Conservation (phyloP, 2,329 filamentous ascomycete genomes). For the Venturia effusa region DNA sequence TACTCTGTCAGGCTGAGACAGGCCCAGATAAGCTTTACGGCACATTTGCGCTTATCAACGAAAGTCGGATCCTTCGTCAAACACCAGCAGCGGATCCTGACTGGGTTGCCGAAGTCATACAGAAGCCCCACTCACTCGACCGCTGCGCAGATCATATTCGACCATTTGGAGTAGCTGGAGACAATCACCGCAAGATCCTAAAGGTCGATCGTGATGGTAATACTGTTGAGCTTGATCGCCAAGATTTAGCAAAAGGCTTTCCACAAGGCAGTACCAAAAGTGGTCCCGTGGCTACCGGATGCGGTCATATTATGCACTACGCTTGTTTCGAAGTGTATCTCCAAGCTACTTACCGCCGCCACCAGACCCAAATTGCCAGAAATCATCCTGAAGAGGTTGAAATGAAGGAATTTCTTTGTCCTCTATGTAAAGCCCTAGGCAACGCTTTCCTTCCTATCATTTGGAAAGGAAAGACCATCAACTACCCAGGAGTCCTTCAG, state of each 20-base stretch:
- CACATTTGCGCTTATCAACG: constrained; percentile 79
- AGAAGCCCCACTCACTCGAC: constrained; percentile 73
- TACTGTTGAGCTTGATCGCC: constrained; percentile 60
- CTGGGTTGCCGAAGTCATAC: constrained; percentile 71
- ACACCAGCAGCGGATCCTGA: constrained; percentile 75
- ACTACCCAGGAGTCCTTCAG: constrained; percentile 61
- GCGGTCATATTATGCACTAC: constrained; percentile 98
- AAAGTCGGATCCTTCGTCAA: constrained; percentile 77
- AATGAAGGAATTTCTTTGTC: constrained; percentile 86
- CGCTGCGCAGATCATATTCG: constrained; percentile 70
- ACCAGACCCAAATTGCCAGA: constrained; percentile 84
- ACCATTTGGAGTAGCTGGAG: constrained; percentile 81
- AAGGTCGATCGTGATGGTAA: constrained; percentile 66
- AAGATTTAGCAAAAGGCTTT: constrained; percentile 84
- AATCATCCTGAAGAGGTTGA: constrained; percentile 79
- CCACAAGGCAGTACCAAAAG: constrained; percentile 34
- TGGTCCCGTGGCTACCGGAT: constrained; percentile 80
- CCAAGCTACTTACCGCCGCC: constrained; percentile 70
- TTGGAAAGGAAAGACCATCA: constrained; percentile 86
- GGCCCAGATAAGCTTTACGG: constrained; percentile 83
- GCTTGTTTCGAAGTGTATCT: constrained; percentile 90
- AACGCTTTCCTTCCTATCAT: constrained; percentile 92
- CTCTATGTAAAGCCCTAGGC: constrained; percentile 89
- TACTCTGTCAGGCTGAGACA: constrained; percentile 91
- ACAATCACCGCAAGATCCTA: constrained; percentile 67